Percentiles rank a stretch among this genome's conserved stretches.
These are phyloP conservation scores for Teratosphaeria gauchensis DNA, from an alignment of 2,329 filamentous ascomycete genomes.

Conservation along the genomic window DNA sequence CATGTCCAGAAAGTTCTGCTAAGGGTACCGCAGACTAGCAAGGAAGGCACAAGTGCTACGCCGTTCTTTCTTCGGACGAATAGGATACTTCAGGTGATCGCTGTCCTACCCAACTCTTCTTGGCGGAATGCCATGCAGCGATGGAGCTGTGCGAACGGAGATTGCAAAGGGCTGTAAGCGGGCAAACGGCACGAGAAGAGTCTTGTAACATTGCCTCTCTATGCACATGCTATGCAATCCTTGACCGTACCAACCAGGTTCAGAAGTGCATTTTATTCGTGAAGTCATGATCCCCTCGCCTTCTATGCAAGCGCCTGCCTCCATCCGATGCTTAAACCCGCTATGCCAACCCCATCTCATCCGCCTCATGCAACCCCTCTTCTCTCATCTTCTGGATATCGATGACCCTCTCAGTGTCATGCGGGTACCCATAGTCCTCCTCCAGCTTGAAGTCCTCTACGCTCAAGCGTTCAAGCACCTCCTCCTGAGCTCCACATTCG, in stretches of 20 bases:
- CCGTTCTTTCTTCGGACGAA: not conserved
- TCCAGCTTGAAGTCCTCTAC: slow-evolving; percentile 14
- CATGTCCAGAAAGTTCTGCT: not conserved
- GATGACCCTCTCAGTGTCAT: slow-evolving; percentile 10
- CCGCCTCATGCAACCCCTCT: slow-evolving; percentile 14
- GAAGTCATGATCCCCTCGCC: not conserved
- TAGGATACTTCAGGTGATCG: not conserved
- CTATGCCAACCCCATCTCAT: slow-evolving; percentile 3
- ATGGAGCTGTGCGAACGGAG: too few species aligned
- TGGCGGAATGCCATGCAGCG: too few species aligned
- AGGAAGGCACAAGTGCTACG: not conserved
- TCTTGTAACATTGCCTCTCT: not conserved
- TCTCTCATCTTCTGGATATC: slow-evolving; percentile 7
- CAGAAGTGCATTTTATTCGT: not conserved
- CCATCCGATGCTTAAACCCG: not conserved
- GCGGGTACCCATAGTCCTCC: slow-evolving; percentile 23
- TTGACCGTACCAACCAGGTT: not conserved
- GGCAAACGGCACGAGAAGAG: not conserved
- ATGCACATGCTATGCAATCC: not conserved
- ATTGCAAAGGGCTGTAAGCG: too few species aligned
- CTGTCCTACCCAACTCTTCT: too few species aligned
- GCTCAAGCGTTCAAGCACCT: slow-evolving; percentile 20
- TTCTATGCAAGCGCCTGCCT: not conserved
- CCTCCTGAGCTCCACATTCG: slow-evolving; percentile 16
- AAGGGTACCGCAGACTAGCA: not conserved